phyloP scores from a whole-genome alignment of 2,329 filamentous ascomycete genomes.

The Hypocreales sp. region DNA sequence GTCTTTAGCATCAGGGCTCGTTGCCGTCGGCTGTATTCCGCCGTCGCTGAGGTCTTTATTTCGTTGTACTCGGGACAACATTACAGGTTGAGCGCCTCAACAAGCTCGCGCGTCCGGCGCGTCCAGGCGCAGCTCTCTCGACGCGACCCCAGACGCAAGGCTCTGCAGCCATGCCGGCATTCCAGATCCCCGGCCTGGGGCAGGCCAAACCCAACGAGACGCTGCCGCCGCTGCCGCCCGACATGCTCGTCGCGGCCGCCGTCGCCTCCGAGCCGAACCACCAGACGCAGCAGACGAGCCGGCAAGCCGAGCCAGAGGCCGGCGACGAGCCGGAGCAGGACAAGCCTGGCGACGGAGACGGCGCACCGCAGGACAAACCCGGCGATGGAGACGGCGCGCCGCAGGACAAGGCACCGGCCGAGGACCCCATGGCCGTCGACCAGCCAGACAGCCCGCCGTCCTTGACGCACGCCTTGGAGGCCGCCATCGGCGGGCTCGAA shows the following conservation, averaged over 20 bases:
- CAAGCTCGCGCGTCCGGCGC: too few relatives aligned
- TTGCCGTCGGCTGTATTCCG: too few relatives aligned
- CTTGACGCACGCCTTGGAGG: conserved; percentile 26
- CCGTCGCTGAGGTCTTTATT: too few relatives aligned
- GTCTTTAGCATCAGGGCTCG: too few relatives aligned
- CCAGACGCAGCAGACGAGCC: conserved; percentile 4
- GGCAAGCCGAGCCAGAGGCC: too few relatives aligned
- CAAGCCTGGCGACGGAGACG: too few relatives aligned
- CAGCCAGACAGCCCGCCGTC: conserved; percentile 19
- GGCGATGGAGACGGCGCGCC: too few relatives aligned
- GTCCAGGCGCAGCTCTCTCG: too few relatives aligned
- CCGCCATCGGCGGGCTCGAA: conserved; percentile 23
- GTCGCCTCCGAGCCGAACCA: conserved; percentile 6
- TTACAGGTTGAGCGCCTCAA: too few relatives aligned
- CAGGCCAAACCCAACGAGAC: conserved; percentile 26
- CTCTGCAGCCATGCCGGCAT: conserved; percentile 21
- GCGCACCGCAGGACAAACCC: too few relatives aligned
- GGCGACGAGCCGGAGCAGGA: conserved; percentile 1
- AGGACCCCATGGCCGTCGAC: conserved; percentile 18
- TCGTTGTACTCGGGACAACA: too few relatives aligned
- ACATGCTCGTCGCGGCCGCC: conserved; percentile 14
- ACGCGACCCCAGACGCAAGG: too few relatives aligned
- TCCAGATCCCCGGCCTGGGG: conserved; percentile 26
- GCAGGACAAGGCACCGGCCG: not conserved
- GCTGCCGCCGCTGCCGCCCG: conserved; percentile 20